These are phyloP conservation scores for Pythium sp. DNA, from an alignment of 352 stramenopile genomes.

Conservation along the genomic window DNA sequence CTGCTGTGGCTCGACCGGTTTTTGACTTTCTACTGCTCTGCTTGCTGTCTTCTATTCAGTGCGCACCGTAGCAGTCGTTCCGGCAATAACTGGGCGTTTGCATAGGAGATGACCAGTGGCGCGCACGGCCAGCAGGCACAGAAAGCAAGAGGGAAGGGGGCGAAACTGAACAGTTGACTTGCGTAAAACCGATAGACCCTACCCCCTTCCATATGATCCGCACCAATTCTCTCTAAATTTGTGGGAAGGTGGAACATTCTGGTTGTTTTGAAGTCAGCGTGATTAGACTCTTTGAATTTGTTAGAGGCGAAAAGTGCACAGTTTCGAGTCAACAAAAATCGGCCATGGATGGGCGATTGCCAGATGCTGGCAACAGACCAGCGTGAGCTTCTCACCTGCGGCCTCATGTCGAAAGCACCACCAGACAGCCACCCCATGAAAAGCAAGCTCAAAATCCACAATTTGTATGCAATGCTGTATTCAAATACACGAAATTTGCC, in stretches of 20 bases:
- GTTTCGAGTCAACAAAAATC: neutral
- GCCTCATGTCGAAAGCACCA: neutral
- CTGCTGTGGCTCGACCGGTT: neutral
- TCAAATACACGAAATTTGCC: neutral
- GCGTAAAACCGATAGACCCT: too few relatives aligned
- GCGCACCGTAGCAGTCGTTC: constrained; percentile 1
- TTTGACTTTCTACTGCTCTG: neutral
- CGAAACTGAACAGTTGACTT: neutral
- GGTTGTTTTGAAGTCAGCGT: neutral
- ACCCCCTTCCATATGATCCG: neutral
- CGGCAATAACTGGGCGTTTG: neutral
- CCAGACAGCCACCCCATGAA: neutral
- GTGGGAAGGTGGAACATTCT: neutral
- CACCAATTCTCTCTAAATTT: neutral
- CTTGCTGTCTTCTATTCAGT: neutral
- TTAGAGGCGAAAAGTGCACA: neutral
- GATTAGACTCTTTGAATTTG: neutral
- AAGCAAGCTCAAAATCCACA: neutral
- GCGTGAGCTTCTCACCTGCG: neutral
- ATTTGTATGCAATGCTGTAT: neutral
- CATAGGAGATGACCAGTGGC: neutral
- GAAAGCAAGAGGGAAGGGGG: too few relatives aligned
- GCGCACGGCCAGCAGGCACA: neutral
- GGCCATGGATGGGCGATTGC: neutral
- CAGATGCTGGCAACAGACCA: neutral